A percentile compares a stretch with the other conserved stretches of the same genome.
These are phyloP conservation scores for Trypanosomatidae sp. DNA, from an alignment of 208 protist species.

Conservation along the genomic window DNA sequence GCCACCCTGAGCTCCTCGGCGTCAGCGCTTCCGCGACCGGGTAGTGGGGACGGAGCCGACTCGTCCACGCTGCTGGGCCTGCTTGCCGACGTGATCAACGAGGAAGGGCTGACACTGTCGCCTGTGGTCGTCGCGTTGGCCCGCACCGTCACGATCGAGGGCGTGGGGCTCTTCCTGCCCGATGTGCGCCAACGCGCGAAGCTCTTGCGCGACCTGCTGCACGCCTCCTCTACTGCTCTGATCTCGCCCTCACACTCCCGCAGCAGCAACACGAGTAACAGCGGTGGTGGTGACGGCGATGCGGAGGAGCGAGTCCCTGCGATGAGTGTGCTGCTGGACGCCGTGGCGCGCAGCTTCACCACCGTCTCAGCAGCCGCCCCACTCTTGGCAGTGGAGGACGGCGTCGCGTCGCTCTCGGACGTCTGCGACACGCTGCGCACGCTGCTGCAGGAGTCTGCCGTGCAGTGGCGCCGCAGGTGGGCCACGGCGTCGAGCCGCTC, in stretches of 20 bases:
- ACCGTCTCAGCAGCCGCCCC: conserved; percentile 34
- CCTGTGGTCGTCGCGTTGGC: conserved; percentile 47
- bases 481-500: not conserved
- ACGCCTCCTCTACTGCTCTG: conserved; percentile 2
- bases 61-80: conserved; percentile 51
- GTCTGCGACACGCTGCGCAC: conserved; percentile 35
- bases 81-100: conserved; percentile 76
- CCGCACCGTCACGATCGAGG: conserved; percentile 51
- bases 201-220: conserved; percentile 69
- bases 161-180: conserved; percentile 80
- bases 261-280: too few relatives aligned
- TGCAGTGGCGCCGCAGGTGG: conserved; percentile 29
- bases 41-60: conserved; percentile 14
- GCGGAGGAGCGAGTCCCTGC: conserved; percentile 27
- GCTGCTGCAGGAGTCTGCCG: conserved; percentile 40
- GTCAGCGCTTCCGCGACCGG: too few relatives aligned
- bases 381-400: conserved; percentile 18
- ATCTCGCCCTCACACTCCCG: not conserved
- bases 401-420: conserved; percentile 30
- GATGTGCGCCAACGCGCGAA: conserved; percentile 48
- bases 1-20: too few relatives aligned
- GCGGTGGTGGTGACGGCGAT: too few relatives aligned
- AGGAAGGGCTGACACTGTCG: conserved; percentile 54
- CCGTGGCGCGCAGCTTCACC: conserved; percentile 31
- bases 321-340: conserved; percentile 37